Evolutionary conservation across 192 early-diverging fungal species (phyloP), one percentile per base, ranked within the genome.

Genomic region (Umbelopsis vinacea): DNA sequence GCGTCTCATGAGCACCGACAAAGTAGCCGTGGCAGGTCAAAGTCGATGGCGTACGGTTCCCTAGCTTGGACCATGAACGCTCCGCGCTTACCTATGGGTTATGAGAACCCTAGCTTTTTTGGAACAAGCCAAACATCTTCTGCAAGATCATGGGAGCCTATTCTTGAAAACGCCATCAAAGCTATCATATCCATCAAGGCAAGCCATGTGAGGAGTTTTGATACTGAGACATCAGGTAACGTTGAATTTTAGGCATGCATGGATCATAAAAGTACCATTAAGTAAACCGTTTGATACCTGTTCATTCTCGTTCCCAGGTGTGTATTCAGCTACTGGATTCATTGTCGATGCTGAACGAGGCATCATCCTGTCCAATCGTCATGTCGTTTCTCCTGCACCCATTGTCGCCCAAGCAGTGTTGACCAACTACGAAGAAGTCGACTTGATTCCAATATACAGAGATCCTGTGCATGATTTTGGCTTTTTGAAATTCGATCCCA

Each of bases 381-480:
- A 94, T 76, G 92, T 94, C 21, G 90, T 93, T 14, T 89, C 87
- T 11, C 80, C 90, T 7, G 91, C 88, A 0, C 92, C 92, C 9
- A 88, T 91, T 72, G 86, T 90, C 33, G 92, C 87, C 38, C 86
- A 90, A 74, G 91, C 89, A n/a, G 80, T 91, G 5, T 85, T 92
- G 72, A 84, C 88, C 73, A 89, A 94, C 71, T 88, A 90, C 67
- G 92, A 94, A 75, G 91, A 92, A 60, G 89, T 93, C 21, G 87
- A 87, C 38, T 79, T 92, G 29, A 81, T 83, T 21, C 88, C 90
- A 4, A 85, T 94, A 37, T 94, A 92, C 71, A 88, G 92, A 52
- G 92, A 94, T 69, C 92, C 92, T 0, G 84, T 94, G 46, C 92
- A 94, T 75, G 93, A 94, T 81, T 94, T 93, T 90, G 92, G 92